Percentiles rank a stretch among this genome's conserved stretches.
These are phyloP conservation scores for Coemansia sp. DNA, from an alignment of 192 early-diverging fungal species.

Conservation along the genomic window DNA sequence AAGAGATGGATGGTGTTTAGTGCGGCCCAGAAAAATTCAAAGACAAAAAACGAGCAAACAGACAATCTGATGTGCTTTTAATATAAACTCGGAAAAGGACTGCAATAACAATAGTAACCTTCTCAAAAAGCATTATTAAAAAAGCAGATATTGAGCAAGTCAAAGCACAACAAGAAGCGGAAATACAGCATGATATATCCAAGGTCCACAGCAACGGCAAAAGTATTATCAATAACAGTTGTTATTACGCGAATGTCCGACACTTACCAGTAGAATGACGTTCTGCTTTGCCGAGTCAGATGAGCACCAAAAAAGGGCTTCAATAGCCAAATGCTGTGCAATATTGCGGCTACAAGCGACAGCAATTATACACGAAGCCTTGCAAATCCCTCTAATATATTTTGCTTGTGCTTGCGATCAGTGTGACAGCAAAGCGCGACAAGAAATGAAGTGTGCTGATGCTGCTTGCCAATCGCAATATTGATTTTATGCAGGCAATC, in stretches of 20 bases:
- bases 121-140: not conserved
- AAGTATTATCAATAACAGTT: no score
- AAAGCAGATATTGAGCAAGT: not conserved
- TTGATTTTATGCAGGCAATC: conserved; percentile 2
- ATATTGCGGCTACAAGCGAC: not conserved
- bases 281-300: not conserved
- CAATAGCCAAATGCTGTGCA: not conserved
- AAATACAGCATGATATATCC: not conserved
- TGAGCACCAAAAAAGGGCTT: conserved; percentile 1
- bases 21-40: not conserved
- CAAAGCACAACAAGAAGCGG: not conserved
- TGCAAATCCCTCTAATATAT: not conserved
- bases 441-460: not conserved
- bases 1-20: not conserved
- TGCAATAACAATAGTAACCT: not conserved
- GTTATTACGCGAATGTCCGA: not conserved
- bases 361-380: not conserved
- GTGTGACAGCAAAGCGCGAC: not conserved
- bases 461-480: conserved; percentile 4
- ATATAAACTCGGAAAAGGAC: conserved; percentile 3
- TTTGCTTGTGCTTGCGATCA: not conserved
- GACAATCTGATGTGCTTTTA: not conserved
- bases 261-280: conserved; percentile 6
- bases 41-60: not conserved
- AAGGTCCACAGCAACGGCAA: not conserved